Percentiles rank a stretch among this genome's conserved stretches.
Evolutionary conservation across 306 rosid species (phyloP).

Genomic region (Dalbergia cultrata): DNA sequence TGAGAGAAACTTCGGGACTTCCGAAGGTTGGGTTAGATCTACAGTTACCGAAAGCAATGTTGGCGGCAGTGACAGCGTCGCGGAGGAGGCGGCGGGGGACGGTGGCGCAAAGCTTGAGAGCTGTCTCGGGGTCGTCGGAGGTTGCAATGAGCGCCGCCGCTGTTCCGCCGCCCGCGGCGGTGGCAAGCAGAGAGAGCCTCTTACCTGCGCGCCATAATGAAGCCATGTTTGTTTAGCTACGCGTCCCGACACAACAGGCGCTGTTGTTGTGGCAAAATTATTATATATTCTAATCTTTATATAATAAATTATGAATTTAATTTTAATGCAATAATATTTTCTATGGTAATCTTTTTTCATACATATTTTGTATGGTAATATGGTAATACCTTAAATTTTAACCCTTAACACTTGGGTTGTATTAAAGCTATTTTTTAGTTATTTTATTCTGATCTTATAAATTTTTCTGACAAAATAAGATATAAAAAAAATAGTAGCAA

Average conservation of each 20-base stretch:
- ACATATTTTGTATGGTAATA: too few species aligned
- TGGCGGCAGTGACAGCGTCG: slow-evolving; percentile 74
- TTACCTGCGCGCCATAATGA: slow-evolving; percentile 81
- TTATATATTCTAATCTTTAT: not conserved
- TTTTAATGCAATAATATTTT: too few species aligned
- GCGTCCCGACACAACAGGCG: not conserved
- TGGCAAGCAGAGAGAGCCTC: slow-evolving; percentile 61
- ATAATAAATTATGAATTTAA: not conserved
- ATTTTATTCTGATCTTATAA: too few species aligned
- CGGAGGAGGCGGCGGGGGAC: slow-evolving; percentile 85
- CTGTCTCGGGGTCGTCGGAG: slow-evolving; percentile 79
- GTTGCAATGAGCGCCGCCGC: slow-evolving; percentile 72
- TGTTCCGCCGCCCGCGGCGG: slow-evolving; percentile 72
- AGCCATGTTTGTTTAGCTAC: slow-evolving; percentile 55
- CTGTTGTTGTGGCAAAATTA: not conserved
- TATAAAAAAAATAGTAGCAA: too few species aligned
- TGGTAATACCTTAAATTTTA: too few species aligned
- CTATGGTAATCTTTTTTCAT: too few species aligned
- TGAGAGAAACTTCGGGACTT: slow-evolving; percentile 8
- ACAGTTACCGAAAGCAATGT: slow-evolving; percentile 79
- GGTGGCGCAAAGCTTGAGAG: slow-evolving; percentile 75
- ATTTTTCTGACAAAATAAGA: too few species aligned
- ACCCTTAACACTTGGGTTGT: too few species aligned
- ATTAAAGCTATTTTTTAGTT: too few species aligned
- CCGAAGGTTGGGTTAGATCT: slow-evolving; percentile 38